Conservation (phyloP, 805 yeast genomes). For the Spathaspora passalidarum region DNA sequence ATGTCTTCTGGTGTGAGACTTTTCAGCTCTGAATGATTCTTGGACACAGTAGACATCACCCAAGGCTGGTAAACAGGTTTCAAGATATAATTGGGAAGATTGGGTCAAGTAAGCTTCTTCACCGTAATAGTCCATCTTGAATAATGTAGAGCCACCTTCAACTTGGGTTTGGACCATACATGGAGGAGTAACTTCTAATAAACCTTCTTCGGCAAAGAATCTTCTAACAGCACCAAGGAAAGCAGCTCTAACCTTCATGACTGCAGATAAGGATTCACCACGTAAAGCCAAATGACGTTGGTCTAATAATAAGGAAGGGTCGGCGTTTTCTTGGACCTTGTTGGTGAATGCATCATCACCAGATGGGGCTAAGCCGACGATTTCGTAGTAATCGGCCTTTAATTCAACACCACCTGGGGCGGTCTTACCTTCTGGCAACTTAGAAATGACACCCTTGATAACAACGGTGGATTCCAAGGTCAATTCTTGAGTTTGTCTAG, state of each 20-base stretch:
- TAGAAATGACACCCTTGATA: conserved; percentile 74
- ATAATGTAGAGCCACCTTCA: conserved; percentile 97
- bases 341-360: conserved; percentile 96
- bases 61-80: conserved; percentile 91
- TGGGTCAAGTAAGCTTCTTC: conserved; percentile 96
- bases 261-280: conserved; percentile 91
- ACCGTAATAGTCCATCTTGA: conserved; percentile 91
- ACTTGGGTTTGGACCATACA: conserved; percentile 99
- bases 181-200: conserved; percentile 96
- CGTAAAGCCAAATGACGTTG: conserved; percentile 94
- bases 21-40: conserved; percentile 98
- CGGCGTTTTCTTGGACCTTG: conserved; percentile 90
- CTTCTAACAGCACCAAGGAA: conserved; percentile 72
- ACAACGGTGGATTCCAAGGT: conserved; percentile 85
- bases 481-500: conserved; percentile 77
- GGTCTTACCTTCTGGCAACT: conserved; percentile 91
- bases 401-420: conserved; percentile 98
- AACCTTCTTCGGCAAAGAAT: conserved; percentile 68
- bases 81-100: conserved; percentile 94
- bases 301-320: conserved; percentile 88
- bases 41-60: conserved; percentile 98
- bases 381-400: conserved; percentile 82
- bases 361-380: conserved; percentile 90
- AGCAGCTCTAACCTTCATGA: conserved; percentile 90
- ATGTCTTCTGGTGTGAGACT: conserved; percentile 98